Base-by-base conservation (phyloP, 2,329 filamentous ascomycete species). In the Tolypocladium capitatum region DNA sequence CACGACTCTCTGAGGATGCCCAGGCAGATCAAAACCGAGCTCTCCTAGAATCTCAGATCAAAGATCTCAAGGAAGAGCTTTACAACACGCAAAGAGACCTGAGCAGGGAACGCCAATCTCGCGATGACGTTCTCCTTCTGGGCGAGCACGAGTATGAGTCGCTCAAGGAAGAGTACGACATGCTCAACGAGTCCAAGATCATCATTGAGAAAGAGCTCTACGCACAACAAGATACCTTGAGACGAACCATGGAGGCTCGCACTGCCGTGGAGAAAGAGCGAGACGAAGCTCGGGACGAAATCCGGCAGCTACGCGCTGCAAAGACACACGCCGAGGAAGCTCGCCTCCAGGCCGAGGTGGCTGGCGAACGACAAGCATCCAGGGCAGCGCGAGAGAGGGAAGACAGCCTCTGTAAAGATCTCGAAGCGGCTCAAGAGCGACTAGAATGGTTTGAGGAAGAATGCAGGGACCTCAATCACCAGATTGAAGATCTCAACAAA, bases 171-270 rank as follows among this genome's bases (percentile, higher is more conserved):
- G 89, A 97, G 54, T 94, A 82, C 56, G 83, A 94, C 45, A 78
- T 80, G 32, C 74, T 97, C 32, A 95, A 95, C 57, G 89, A 96
- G 53, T 83, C 88, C 28, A 98, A 98, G 66, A 95, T 96, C 58
- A 94, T 83, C 43, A 95, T 98, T 53, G 91, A 98, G 65, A 97
- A 96, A 64, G 91, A 97, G 65, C 83, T 98, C 63, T 97, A 97
- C 62, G 84, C 86, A 5, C 91, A 97, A 60, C 90, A 96, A 63
- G 91, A 98, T 60, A 85, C 86, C 11, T 76, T 96, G 42, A 81
- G 92, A 34, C 81, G 91, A 47, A 86, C 89, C 11, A 87, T 84
- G 55, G 89, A 95, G 63, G 84, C 86, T 43, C 80, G 87, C 31
- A 75, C 81, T 5, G 78, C 80, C 5, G 87, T 87, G 1, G 91